Conservation (phyloP, 345 rosid species). For the Populus simonii region DNA sequence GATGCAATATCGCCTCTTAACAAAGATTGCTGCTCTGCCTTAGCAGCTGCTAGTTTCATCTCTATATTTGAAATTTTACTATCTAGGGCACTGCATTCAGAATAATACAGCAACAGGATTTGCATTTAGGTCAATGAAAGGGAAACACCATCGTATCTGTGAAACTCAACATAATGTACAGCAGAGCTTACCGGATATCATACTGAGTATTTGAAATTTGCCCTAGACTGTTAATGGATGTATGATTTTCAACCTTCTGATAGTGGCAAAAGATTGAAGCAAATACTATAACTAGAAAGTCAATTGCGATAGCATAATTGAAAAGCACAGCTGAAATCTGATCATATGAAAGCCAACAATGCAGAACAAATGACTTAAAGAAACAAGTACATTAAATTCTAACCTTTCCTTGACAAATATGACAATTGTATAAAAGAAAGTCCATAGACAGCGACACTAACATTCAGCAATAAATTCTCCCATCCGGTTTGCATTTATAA, state of each 20-base stretch:
- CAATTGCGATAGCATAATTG: not conserved
- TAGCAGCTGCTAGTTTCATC: slow-evolving; percentile 46
- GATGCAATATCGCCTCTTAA: slow-evolving; percentile 4
- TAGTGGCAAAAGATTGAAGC: slow-evolving; percentile 18
- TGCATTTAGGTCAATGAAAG: slow-evolving; percentile 4
- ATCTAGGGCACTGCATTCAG: slow-evolving; percentile 46
- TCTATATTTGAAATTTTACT: slow-evolving; percentile 41
- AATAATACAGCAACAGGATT: not conserved
- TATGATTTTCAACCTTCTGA: slow-evolving; percentile 33
- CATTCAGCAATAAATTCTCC: not conserved
- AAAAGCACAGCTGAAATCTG: not conserved
- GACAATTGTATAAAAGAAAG: not conserved
- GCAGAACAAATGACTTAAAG: not conserved
- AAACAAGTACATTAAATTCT: not conserved
- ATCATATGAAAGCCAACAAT: not conserved
- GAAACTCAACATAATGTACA: slow-evolving; percentile 1
- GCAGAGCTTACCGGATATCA: slow-evolving; percentile 32
- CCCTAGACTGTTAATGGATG: slow-evolving; percentile 30
- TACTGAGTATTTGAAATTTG: slow-evolving; percentile 21
- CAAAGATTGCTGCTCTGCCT: slow-evolving; percentile 37
- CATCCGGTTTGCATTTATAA: not conserved
- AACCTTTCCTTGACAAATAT: not conserved
- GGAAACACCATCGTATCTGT: not conserved
- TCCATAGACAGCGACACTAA: not conserved
- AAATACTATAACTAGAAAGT: slow-evolving; percentile 4